Conservation (phyloP, 2,329 filamentous ascomycete genomes). For the Lizonia empirigonia region DNA sequence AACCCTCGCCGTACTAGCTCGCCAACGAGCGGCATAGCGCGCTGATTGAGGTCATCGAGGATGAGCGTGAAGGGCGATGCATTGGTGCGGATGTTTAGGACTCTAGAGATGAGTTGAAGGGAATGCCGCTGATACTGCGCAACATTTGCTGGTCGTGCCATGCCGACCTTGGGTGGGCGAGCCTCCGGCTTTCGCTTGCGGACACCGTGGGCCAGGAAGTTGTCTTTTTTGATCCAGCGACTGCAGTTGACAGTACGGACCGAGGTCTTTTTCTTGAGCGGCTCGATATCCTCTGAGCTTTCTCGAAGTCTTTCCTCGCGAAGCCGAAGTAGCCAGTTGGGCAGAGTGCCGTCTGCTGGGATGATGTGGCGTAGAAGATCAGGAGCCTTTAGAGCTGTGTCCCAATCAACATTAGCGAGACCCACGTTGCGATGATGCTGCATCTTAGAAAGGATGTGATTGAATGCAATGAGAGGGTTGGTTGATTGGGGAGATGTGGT, state of each 20-base stretch:
- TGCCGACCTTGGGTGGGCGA: constrained; percentile 19
- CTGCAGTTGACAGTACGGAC: constrained; percentile 6
- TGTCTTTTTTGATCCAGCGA: constrained; percentile 28
- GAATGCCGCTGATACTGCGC: constrained; percentile 80
- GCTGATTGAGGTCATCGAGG: constrained; percentile 84
- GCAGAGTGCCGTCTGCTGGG: constrained; percentile 5
- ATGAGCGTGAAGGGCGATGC: constrained; percentile 86
- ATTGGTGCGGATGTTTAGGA: constrained; percentile 77
- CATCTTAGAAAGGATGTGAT: not conserved
- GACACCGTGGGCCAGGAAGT: constrained; percentile 13
- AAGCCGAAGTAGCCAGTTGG: constrained; percentile 15
- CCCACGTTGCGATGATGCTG: not conserved
- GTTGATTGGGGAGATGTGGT: not conserved
- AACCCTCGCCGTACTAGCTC: constrained; percentile 75
- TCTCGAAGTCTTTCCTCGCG: constrained; percentile 1
- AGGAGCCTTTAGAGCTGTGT: constrained; percentile 11
- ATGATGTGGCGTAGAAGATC: constrained; percentile 6
- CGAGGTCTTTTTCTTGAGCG: not conserved
- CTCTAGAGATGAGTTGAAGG: constrained; percentile 78
- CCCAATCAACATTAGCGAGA: constrained; percentile 14
- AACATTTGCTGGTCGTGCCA: constrained; percentile 28
- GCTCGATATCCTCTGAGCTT: not conserved
- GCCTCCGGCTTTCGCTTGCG: constrained; percentile 21
- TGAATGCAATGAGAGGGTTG: not conserved
- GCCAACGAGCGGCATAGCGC: constrained; percentile 68